Percentiles rank a stretch among this genome's conserved stretches.
These are phyloP conservation scores for Alloascoidea hylecoeti DNA, from an alignment of 805 yeast species.

Conservation along the genomic window DNA sequence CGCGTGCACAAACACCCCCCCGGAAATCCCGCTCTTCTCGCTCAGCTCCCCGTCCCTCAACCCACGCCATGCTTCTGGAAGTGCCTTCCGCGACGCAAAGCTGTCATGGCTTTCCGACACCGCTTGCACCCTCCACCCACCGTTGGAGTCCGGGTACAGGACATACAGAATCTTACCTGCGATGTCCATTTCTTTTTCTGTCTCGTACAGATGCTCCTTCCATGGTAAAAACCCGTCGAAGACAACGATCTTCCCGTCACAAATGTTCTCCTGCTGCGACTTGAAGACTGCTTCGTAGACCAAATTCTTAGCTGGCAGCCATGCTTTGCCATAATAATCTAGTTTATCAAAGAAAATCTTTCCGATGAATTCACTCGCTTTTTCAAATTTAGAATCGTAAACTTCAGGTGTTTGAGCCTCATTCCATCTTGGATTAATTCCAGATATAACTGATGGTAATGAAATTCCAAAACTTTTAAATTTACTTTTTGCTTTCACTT, in stretches of 20 bases:
- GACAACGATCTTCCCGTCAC: conserved; percentile 56
- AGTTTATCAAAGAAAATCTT: conserved; percentile 55
- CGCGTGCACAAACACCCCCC: conserved; percentile 87
- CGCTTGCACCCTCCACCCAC: conserved; percentile 78
- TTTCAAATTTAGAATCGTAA: conserved; percentile 49
- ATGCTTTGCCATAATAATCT: conserved; percentile 61
- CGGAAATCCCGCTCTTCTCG: conserved; percentile 64
- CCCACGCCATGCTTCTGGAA: conserved; percentile 94
- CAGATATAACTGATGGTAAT: conserved; percentile 64
- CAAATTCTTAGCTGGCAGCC: conserved; percentile 80
- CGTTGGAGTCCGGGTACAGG: conserved; percentile 60
- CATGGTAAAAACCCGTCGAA: conserved; percentile 79
- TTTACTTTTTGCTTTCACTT: conserved; percentile 32
- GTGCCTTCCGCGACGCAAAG: conserved; percentile 73
- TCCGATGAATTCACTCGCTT: conserved; percentile 79
- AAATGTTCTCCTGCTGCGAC: background rate
- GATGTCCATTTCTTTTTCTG: conserved; percentile 38
- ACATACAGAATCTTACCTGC: conserved; percentile 54
- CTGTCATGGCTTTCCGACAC: conserved; percentile 72
- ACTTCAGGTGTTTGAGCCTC: conserved; percentile 49
- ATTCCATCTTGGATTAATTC: conserved; percentile 81
- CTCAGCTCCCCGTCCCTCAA: conserved; percentile 76
- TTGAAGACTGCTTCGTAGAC: conserved; percentile 56
- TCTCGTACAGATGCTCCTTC: conserved; percentile 79
- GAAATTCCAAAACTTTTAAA: conserved; percentile 65